phyloP scores from a whole-genome alignment of 257 asterid species.

The Sherardia arvensis region DNA sequence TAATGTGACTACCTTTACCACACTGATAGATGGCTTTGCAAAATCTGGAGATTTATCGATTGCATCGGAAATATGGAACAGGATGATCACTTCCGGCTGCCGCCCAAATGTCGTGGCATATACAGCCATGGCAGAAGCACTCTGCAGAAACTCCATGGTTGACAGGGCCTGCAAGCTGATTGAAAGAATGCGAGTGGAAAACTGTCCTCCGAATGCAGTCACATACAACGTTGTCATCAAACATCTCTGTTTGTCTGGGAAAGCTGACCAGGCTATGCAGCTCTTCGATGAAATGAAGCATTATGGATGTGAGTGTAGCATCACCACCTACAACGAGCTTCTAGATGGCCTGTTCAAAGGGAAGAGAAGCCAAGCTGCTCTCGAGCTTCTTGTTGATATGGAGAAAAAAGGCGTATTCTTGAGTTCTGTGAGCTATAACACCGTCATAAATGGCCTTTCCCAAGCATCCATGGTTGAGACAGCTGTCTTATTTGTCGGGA shows the following conservation, averaged over 20 bases:
- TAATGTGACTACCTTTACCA: constrained; percentile 46
- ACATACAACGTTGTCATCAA: constrained; percentile 60
- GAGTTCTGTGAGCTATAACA: constrained; percentile 55
- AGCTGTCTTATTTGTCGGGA: constrained; percentile 46
- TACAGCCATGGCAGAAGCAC: constrained; percentile 75
- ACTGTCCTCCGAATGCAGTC: constrained; percentile 58
- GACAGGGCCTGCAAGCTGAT: constrained; percentile 54
- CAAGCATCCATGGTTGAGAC: constrained; percentile 33
- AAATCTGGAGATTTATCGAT: constrained; percentile 46
- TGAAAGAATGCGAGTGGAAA: constrained; percentile 39
- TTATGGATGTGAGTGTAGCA: constrained; percentile 37
- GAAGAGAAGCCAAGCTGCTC: constrained; percentile 24
- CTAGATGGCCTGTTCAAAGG: constrained; percentile 51
- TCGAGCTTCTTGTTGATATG: constrained; percentile 52
- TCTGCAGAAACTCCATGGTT: constrained; percentile 57
- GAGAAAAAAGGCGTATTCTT: constrained; percentile 41
- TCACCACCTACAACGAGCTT: constrained; percentile 55
- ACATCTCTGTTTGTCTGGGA: constrained; percentile 51
- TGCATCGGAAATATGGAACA: constrained; percentile 81
- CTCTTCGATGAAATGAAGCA: constrained; percentile 59
- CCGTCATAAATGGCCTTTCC: constrained; percentile 48
- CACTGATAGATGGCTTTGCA: constrained; percentile 62
- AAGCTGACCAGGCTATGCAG: constrained; percentile 57
- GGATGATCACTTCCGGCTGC: constrained; percentile 48
- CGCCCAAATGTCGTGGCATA: constrained; percentile 68